phyloP scores from a whole-genome alignment of 495 filamentous ascomycete genomes.

The Tuber borchii region DNA sequence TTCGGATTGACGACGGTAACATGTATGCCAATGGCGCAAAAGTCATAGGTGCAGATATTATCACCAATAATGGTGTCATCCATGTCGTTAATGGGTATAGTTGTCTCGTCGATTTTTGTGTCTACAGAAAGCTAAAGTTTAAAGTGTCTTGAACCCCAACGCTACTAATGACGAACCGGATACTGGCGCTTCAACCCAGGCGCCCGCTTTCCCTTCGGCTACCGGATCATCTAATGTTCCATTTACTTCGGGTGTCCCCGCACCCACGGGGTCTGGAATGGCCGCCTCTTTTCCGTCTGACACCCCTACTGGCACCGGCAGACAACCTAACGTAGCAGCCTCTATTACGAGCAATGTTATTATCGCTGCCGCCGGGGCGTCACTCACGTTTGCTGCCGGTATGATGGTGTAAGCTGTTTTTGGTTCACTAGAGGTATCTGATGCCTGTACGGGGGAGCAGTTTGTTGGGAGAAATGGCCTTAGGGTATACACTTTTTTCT shows the following conservation, averaged over 20 bases:
- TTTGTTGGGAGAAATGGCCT: not conserved
- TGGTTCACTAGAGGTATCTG: not conserved
- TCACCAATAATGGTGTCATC: conserved; percentile 61
- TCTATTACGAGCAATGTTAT: conserved; percentile 26
- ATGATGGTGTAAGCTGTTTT: conserved; percentile 19
- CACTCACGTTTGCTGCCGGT: conserved; percentile 38
- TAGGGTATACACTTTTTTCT: not conserved
- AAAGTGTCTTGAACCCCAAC: conserved; percentile 57
- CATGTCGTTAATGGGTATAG: conserved; percentile 57
- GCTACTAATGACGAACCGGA: conserved; percentile 49
- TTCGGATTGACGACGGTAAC: conserved; percentile 48
- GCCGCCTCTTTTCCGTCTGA: conserved; percentile 36
- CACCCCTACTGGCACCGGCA: conserved; percentile 31
- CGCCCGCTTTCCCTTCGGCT: conserved; percentile 51
- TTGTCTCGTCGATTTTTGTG: not conserved
- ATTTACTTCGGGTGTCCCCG: conserved; percentile 46
- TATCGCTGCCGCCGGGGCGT: conserved; percentile 45
- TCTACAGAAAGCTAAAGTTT: conserved; percentile 6
- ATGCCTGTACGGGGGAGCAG: not conserved
- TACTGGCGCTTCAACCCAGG: conserved; percentile 46
- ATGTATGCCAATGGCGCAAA: conserved; percentile 49
- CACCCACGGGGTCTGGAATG: conserved; percentile 40
- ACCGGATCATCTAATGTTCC: conserved; percentile 45
- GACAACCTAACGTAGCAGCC: conserved; percentile 39
- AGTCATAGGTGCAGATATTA: conserved; percentile 54